Evolutionary conservation across 192 early-diverging fungal genomes (phyloP).

Genomic region (Spinellus fusiger): DNA sequence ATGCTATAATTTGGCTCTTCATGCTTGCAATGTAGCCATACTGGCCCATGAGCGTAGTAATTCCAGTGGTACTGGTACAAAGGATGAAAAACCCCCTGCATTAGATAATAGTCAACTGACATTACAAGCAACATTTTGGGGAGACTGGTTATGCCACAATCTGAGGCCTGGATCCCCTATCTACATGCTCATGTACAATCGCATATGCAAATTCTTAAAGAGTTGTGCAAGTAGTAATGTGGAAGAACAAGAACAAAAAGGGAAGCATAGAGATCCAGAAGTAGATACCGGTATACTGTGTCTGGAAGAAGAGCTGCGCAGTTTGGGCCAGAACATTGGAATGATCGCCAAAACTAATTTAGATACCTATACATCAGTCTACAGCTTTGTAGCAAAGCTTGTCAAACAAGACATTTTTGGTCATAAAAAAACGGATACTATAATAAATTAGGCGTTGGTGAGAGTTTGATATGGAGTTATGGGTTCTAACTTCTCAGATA

Average conservation of each 20-base stretch:
- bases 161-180: slow-evolving; percentile 3
- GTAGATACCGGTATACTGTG: slow-evolving; percentile 6
- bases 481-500: too few species aligned
- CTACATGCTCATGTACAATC: slow-evolving; percentile 19
- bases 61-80: neutral
- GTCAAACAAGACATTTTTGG: neutral
- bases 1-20: slow-evolving; percentile 1
- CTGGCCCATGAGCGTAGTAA: neutral
- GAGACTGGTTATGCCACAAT: slow-evolving; percentile 10
- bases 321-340: slow-evolving; percentile 11
- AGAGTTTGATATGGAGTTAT: neutral
- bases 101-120: neutral
- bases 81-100: neutral
- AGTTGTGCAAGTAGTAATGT: neutral
- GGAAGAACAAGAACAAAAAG: neutral
- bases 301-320: slow-evolving; percentile 5
- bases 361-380: slow-evolving; percentile 11
- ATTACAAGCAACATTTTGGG: slow-evolving; percentile 6
- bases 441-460: neutral
- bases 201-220: neutral
- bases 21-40: slow-evolving; percentile 8
- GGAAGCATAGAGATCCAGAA: neutral
- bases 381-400: slow-evolving; percentile 1
- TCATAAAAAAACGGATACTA: neutral
- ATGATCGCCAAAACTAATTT: slow-evolving; percentile 16